Evolutionary conservation across 257 asterid genomes (phyloP), one percentile per base, ranked within the genome.

Genomic region (Marsdenia floribunda): DNA sequence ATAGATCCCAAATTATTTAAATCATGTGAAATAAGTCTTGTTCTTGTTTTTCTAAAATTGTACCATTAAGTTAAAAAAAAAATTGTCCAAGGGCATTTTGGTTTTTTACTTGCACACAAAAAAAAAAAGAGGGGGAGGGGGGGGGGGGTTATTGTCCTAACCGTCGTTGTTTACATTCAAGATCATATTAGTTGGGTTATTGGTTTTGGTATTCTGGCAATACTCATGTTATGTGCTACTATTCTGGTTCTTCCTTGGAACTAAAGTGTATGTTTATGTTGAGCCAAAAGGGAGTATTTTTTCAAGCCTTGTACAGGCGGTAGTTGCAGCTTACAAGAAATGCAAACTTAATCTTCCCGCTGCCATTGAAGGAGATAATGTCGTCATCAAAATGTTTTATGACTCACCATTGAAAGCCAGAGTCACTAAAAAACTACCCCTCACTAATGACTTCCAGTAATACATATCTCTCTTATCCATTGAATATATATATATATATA

Each of bases 101-200:
- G n/a, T n/a, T n/a, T n/a, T n/a, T n/a, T n/a, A n/a, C n/a, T n/a
- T n/a, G n/a, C n/a, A n/a, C n/a, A n/a, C n/a, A n/a, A n/a, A n/a
- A n/a, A n/a, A n/a, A n/a, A n/a, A n/a, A n/a, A n/a, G n/a, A n/a
- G n/a, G n/a, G n/a, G n/a, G n/a, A n/a, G n/a, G n/a, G n/a, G n/a
- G n/a, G n/a, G n/a, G n/a, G n/a, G n/a, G 65, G 86, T 92, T 35
- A 55, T 94, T 11, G 88, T 92, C 0, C 22, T 89, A 15, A 89
- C 99, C 0, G 11, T 92, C n/a, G 85, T 92, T 4, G 97, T 92
- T 2, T 94, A 94, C 70, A 86, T 92, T n/a, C 98, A 94, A 77
- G 87, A 87, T 12, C 69, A 89, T 0, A 83, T 89, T 29, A 90
- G 97, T 18, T 94, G 98, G 99, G 84, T 77, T 0, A 22, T 61